Evolutionary conservation across 148 eudicot genomes (phyloP), one percentile per base, ranked within the genome.

Genomic region (Pouteria glomerata): DNA sequence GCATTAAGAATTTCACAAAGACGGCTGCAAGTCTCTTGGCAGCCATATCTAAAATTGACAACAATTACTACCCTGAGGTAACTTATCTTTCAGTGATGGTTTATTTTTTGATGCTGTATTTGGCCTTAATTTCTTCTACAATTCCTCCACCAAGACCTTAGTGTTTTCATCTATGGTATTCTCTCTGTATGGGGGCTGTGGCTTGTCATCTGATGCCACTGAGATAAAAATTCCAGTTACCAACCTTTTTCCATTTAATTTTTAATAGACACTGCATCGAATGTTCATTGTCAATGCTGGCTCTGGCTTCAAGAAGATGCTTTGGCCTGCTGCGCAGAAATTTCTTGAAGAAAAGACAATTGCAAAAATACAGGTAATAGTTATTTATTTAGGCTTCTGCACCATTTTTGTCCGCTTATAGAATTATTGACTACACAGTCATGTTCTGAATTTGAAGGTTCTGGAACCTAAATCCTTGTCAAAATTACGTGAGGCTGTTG

Each of bases 211-310:
- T 57, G 57, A 19, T 6, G 6, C 39, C 19, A 15, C 52, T 37
- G 33, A 24, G 23, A 18, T 61, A 30, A 71, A 11, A 59, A n/a
- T n/a, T n/a, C n/a, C n/a, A n/a, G n/a, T n/a, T n/a, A n/a, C n/a
- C n/a, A n/a, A n/a, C n/a, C 19, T 39, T 18, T 39, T 35, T 15
- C 4, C 21, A 18, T 24, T 21, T 11, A 11, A 26, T 6, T 33
- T 31, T 30, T 52, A n/a, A 27, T 82, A 91, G 97, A 91, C 97
- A 19, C 82, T 91, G 35, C 84, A 91, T 63, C 82, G 73, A 64
- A 87, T 91, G 97, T 87, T 77, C 76, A 78, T 91, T 73, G 91
- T 89, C 23, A 91, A 91, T 85, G 97, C 97, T 82, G 93, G 94
- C 47, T 55, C 83, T 63, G 91, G 82, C 53, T 91, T 91, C 63